phyloP scores from a whole-genome alignment of 2,329 filamentous ascomycete species.

The Lithohypha guttulata region DNA sequence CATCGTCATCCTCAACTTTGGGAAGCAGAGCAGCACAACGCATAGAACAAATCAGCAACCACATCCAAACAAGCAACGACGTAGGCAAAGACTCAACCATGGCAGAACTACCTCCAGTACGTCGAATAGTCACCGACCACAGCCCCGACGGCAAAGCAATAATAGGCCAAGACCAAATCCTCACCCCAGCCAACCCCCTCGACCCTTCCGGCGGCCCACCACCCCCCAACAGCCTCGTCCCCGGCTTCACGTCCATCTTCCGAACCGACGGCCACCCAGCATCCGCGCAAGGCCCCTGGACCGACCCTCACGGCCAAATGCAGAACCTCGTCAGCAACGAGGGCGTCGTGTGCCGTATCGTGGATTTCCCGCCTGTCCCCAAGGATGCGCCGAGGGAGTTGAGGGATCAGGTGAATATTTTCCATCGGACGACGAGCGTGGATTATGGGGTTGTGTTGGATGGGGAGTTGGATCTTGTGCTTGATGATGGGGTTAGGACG shows the following conservation, averaged over 20 bases:
- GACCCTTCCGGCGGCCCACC: constrained; percentile 18
- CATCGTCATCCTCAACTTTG: neutral
- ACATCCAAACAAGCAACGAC: neutral
- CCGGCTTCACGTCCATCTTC: constrained; percentile 23
- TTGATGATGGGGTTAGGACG: constrained; percentile 24
- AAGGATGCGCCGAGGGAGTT: constrained; percentile 5
- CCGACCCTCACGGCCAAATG: constrained; percentile 22
- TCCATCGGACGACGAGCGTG: constrained; percentile 21
- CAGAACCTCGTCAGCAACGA: constrained; percentile 18
- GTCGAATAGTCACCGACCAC: constrained; percentile 18
- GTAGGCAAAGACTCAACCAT: neutral
- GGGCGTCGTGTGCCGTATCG: constrained; percentile 21
- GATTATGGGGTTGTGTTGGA: constrained; percentile 26
- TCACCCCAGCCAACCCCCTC: constrained; percentile 23
- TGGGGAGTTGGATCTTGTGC: constrained; percentile 23
- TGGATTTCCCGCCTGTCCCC: constrained; percentile 22
- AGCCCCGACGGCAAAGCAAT: constrained; percentile 22
- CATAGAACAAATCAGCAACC: neutral
- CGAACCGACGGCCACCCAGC: constrained; percentile 21
- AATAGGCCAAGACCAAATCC: constrained; percentile 21
- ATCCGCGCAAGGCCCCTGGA: constrained; percentile 18
- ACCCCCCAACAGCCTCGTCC: constrained; percentile 11
- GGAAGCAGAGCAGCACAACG: neutral
- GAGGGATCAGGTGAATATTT: constrained; percentile 18
- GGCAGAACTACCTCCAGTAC: neutral